Evolutionary conservation across 345 rosid species (phyloP), one percentile per base, ranked within the genome.

Genomic region (Pistacia integerrima): DNA sequence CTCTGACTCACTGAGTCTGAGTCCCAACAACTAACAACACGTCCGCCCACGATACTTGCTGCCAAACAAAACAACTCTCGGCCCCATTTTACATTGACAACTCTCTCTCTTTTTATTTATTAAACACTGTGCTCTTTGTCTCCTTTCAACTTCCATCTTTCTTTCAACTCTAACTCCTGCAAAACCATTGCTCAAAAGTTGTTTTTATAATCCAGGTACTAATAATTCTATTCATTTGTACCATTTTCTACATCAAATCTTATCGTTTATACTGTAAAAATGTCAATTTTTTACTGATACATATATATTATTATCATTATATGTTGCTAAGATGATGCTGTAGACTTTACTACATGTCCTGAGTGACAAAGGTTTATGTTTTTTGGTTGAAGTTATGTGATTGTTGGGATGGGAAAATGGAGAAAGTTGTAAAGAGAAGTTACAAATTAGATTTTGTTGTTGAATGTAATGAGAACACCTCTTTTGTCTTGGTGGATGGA

Each of bases 1-100:
- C 86, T 70, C 84, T 76, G 83, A 86, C 74, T 84, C 87, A 86
- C 82, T 84, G 91, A 84, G 57, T 54, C 84, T 84, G 91, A 85
- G 89, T 85, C 89, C 87, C 80, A 87, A 83, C 90, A 83, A 84
- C 88, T 76, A 81, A 83, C 85, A 82, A 78, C 82, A 79, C 88
- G 86, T 87, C 91, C 91, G 86, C 88, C 91, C 91, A 86, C 76
- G 83, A 84, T 87, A 82, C 73, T 86, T 86, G 91, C 91, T 87
- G 88, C 90, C 85, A 83, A 73, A 58, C 70, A 7, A 7, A 41
- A 41, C 9, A 7, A 54, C 22, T n/a, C 13, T 36, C 69, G 73
- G 72, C 65, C 72, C 87, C 80, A 33, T 28, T 33, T 36, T 62
- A 44, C 71, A 66, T 68, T 51, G 55, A 74, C 74, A 48, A 55